A percentile compares a stretch with the other conserved stretches of the same genome.
Evolutionary conservation across 2,329 filamentous ascomycete species (phyloP).

Genomic region (Trichoderma koningiopsis): DNA sequence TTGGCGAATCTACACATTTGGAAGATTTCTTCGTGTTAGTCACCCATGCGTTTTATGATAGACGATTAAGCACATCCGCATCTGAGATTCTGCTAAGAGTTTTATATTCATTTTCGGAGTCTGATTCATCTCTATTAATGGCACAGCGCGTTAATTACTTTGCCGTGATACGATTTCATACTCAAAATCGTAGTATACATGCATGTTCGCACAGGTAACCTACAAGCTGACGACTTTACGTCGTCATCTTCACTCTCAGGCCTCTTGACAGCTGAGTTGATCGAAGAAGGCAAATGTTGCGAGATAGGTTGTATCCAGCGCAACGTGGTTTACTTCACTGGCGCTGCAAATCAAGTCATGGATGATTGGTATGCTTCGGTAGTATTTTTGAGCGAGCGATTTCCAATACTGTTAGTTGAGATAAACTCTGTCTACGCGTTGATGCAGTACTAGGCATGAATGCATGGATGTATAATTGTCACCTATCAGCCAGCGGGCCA

Average conservation of each 20-base stretch:
- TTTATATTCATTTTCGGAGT: too few species aligned
- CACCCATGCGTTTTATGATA: background rate
- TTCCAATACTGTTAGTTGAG: background rate
- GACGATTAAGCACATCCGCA: background rate
- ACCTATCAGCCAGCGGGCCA: background rate
- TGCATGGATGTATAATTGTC: background rate
- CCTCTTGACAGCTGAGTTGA: constrained; percentile 28
- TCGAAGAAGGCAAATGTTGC: constrained; percentile 31
- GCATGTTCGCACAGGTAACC: too few species aligned
- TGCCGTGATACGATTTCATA: too few species aligned
- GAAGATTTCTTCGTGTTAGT: background rate
- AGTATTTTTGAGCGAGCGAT: constrained; percentile 29
- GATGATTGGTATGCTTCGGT: constrained; percentile 32
- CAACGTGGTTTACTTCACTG: constrained; percentile 30
- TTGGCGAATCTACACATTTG: background rate
- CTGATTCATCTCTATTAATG: too few species aligned
- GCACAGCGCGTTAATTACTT: too few species aligned
- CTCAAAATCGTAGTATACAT: too few species aligned
- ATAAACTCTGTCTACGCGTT: background rate
- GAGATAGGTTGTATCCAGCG: constrained; percentile 29
- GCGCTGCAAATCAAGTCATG: constrained; percentile 30
- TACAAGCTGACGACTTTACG: background rate
- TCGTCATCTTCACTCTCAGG: background rate
- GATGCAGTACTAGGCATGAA: background rate
- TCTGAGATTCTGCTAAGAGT: background rate